phyloP scores from a whole-genome alignment of 2,329 filamentous ascomycete species.

The Trichophyton schoenleinii region DNA sequence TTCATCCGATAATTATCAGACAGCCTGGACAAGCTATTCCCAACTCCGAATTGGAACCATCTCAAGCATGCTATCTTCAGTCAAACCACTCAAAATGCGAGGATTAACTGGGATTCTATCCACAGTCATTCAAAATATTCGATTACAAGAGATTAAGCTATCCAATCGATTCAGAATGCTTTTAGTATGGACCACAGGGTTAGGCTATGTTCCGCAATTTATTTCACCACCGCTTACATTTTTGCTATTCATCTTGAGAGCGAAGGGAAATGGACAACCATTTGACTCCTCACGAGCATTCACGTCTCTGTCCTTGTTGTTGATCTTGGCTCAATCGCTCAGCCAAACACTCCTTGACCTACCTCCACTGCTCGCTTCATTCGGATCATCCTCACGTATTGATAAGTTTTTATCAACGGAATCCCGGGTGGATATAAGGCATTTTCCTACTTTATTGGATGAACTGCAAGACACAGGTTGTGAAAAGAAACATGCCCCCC shows the following conservation, averaged over 20 bases:
- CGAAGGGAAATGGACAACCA: slow-evolving; percentile 22
- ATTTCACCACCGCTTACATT: slow-evolving; percentile 36
- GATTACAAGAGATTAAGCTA: background rate
- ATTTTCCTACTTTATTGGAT: slow-evolving; percentile 1
- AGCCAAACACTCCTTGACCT: slow-evolving; percentile 35
- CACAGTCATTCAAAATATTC: background rate
- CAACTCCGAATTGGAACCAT: background rate
- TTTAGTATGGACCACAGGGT: slow-evolving; percentile 29
- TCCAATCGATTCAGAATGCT: slow-evolving; percentile 25
- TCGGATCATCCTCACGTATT: slow-evolving; percentile 37
- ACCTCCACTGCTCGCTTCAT: slow-evolving; percentile 31
- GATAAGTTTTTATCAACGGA: slow-evolving; percentile 33
- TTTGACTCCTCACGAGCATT: slow-evolving; percentile 34
- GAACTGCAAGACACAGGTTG: background rate
- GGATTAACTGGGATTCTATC: background rate
- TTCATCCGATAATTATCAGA: background rate
- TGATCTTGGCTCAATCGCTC: slow-evolving; percentile 35
- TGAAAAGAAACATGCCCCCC: background rate
- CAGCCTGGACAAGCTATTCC: background rate
- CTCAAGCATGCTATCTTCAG: background rate
- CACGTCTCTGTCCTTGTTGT: slow-evolving; percentile 37
- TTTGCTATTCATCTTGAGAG: slow-evolving; percentile 32
- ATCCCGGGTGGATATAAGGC: slow-evolving; percentile 19
- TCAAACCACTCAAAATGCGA: slow-evolving; percentile 18
- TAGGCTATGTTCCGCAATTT: slow-evolving; percentile 31